These are phyloP conservation scores for Vigna angularis DNA, from an alignment of 306 rosid species.

Conservation along the genomic window DNA sequence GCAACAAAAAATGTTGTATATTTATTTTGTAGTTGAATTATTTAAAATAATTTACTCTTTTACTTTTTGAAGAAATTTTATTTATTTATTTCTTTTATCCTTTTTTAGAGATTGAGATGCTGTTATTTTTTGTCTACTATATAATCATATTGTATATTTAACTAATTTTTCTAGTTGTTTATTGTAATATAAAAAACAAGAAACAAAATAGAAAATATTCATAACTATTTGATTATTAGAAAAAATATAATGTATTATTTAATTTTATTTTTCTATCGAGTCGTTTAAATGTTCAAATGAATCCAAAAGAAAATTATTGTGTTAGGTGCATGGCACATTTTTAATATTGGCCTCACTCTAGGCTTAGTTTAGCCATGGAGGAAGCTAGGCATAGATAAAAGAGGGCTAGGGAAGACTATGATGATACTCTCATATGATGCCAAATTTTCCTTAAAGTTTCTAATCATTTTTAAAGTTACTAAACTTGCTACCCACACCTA, in stretches of 20 bases:
- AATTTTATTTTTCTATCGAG: too few species aligned
- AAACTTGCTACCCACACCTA: conserved; percentile 34
- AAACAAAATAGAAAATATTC: too few species aligned
- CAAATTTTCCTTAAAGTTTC: conserved; percentile 31
- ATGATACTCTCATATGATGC: conserved; percentile 15
- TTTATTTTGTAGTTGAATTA: not conserved
- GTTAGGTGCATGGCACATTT: conserved; percentile 41
- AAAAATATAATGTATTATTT: too few species aligned
- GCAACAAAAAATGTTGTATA: not conserved
- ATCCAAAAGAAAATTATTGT: conserved; percentile 1
- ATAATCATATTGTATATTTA: too few species aligned
- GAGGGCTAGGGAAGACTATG: conserved; percentile 13
- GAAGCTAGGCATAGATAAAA: not conserved
- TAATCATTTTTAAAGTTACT: conserved; percentile 41
- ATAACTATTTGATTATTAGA: too few species aligned
- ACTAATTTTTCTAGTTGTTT: too few species aligned
- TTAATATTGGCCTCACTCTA: conserved; percentile 35
- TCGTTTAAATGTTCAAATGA: not conserved
- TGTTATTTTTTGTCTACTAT: too few species aligned
- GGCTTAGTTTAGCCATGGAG: not conserved
- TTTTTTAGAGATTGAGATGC: too few species aligned
- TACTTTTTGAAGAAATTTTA: too few species aligned
- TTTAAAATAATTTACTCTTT: too few species aligned
- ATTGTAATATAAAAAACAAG: too few species aligned
- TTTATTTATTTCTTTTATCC: too few species aligned